Percentiles rank a stretch among this genome's conserved stretches.
These are phyloP conservation scores for Xylaria longipes DNA, from an alignment of 495 filamentous ascomycete species.

Conservation along the genomic window DNA sequence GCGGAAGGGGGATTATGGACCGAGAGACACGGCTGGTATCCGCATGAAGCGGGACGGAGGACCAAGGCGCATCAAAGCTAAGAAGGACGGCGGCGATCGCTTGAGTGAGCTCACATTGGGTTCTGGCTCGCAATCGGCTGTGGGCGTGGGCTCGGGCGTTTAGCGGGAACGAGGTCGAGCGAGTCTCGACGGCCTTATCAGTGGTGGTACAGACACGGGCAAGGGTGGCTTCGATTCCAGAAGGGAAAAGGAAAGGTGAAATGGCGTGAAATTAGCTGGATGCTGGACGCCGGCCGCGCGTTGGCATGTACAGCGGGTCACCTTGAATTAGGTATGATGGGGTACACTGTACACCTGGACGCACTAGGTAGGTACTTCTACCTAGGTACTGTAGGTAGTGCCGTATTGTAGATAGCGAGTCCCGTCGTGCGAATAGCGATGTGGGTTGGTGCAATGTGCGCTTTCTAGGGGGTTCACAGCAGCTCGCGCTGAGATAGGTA, in stretches of 20 bases:
- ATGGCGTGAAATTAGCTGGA: constrained; percentile 18
- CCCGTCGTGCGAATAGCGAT: not conserved
- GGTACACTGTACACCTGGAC: not conserved
- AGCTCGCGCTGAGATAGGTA: not conserved
- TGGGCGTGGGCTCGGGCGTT: not conserved
- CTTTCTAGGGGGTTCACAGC: not conserved
- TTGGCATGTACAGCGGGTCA: constrained; percentile 27
- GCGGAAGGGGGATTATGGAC: constrained; percentile 32
- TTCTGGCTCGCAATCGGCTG: constrained; percentile 14
- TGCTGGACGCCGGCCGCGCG: not conserved
- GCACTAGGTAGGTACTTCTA: not conserved
- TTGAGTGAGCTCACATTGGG: constrained; percentile 37
- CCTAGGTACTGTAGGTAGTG: too few relatives aligned
- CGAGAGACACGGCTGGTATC: constrained; percentile 34
- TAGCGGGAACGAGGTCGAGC: constrained; percentile 11
- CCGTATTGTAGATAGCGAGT: not conserved
- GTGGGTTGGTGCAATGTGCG: not conserved
- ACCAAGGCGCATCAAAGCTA: constrained; percentile 27
- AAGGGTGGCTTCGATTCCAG: not conserved
- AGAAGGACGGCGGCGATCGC: constrained; percentile 13
- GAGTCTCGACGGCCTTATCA: constrained; percentile 15
- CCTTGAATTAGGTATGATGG: not conserved
- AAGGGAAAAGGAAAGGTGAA: not conserved
- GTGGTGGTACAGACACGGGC: constrained; percentile 1
- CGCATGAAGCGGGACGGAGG: constrained; percentile 25